Percentiles rank a stretch among this genome's conserved stretches.
These are phyloP conservation scores for Colletotrichum shisoi DNA, from an alignment of 2,329 filamentous ascomycete genomes.

Conservation along the genomic window DNA sequence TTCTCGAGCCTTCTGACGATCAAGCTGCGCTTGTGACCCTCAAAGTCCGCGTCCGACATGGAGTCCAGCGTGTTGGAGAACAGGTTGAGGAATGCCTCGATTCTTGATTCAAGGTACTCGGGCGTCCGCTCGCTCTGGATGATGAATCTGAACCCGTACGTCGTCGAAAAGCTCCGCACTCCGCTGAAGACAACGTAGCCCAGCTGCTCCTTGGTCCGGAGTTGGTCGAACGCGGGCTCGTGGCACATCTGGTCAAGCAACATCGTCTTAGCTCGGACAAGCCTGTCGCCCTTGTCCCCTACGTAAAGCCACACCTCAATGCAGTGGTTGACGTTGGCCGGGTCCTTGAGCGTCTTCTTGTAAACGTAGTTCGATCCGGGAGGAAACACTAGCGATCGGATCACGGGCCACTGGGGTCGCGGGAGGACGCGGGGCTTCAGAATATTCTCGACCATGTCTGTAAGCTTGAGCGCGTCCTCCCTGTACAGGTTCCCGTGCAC, in stretches of 20 bases:
- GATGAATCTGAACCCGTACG: constrained; percentile 84
- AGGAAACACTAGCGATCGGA: constrained; percentile 78
- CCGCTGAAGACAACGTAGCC: constrained; percentile 96
- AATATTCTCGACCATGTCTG: constrained; percentile 79
- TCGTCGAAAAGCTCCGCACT: constrained; percentile 73
- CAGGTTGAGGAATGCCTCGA: constrained; percentile 80
- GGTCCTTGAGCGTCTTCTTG: constrained; percentile 80
- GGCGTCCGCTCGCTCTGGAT: constrained; percentile 91
- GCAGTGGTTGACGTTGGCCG: constrained; percentile 87
- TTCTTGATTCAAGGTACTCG: constrained; percentile 83
- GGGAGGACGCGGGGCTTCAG: constrained; percentile 78
- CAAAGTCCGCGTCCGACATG: constrained; percentile 86
- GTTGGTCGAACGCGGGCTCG: constrained; percentile 91
- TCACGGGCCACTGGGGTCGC: constrained; percentile 78
- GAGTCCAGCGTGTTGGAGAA: constrained; percentile 72
- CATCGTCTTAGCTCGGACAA: constrained; percentile 76
- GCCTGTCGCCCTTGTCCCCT: constrained; percentile 73
- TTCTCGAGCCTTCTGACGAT: constrained; percentile 89
- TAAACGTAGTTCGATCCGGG: constrained; percentile 85
- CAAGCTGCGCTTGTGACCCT: constrained; percentile 87
- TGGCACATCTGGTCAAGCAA: constrained; percentile 89
- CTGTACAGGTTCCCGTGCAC: constrained; percentile 94
- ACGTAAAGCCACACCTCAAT: constrained; percentile 80
- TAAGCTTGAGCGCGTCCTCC: constrained; percentile 87
- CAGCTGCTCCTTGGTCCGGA: constrained; percentile 95